These are phyloP conservation scores for Hyaloscypha bicolor DNA, from an alignment of 495 filamentous ascomycete genomes.

Conservation along the genomic window DNA sequence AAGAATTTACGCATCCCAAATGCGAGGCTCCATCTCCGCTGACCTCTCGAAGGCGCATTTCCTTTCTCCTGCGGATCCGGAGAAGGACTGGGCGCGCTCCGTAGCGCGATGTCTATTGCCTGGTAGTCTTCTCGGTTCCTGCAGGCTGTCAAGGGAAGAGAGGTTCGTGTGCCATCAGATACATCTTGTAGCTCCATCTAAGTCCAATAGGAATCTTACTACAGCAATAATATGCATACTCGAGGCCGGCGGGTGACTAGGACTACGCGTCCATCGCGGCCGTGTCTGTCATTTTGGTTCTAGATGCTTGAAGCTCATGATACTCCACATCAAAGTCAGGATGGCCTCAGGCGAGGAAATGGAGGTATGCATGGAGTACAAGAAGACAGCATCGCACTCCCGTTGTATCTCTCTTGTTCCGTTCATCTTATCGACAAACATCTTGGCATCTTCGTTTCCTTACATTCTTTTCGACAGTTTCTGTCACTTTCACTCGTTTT, in stretches of 20 bases:
- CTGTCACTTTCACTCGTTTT: background rate
- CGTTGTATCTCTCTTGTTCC: background rate
- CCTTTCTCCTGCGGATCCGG: background rate
- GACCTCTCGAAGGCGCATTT: background rate
- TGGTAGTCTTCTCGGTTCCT: background rate
- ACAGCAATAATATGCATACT: background rate
- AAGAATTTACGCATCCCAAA: conserved; percentile 3
- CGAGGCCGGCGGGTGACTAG: background rate
- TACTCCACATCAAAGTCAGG: background rate
- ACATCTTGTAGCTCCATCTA: background rate
- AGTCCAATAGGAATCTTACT: background rate
- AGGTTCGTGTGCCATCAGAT: conserved; percentile 1
- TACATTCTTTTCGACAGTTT: conserved; percentile 3
- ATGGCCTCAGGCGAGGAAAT: background rate
- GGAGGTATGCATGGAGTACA: conserved; percentile 1
- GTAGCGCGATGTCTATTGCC: conserved; percentile 2
- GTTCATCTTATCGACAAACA: background rate
- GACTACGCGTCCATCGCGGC: background rate
- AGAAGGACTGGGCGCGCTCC: background rate
- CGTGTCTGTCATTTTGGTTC: conserved; percentile 3
- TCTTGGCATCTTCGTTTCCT: background rate
- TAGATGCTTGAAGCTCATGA: conserved; percentile 1
- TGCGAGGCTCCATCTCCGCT: background rate
- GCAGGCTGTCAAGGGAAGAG: conserved; percentile 1
- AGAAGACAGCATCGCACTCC: background rate